Conservation (phyloP, 305 asterid genomes). For the Fraxinus greggii region DNA sequence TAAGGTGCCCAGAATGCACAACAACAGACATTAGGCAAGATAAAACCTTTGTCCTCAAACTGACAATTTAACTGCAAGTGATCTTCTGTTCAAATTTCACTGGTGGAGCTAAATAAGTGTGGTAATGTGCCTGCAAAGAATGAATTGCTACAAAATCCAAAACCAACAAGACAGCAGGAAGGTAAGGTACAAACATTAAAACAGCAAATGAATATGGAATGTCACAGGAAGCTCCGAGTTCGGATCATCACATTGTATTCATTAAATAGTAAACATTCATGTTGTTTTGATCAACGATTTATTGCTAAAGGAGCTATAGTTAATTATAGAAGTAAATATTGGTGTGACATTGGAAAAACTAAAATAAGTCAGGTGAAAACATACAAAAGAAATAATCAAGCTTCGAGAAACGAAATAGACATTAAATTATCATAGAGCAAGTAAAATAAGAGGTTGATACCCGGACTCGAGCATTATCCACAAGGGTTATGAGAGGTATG, state of each 20-base stretch:
- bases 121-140: slow-evolving; percentile 19
- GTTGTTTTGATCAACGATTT: not conserved
- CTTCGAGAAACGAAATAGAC: not conserved
- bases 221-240: not conserved
- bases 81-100: slow-evolving; percentile 22
- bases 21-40: slow-evolving; percentile 19
- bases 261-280: not conserved
- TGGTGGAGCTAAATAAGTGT: slow-evolving; percentile 21
- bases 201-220: not conserved
- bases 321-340: not conserved
- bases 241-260: not conserved
- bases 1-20: slow-evolving; percentile 26
- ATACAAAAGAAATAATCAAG: not conserved
- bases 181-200: not conserved
- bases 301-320: not conserved
- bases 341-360: not conserved
- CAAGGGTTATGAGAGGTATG: slow-evolving; percentile 83
- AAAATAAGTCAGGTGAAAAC: not conserved
- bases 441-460: slow-evolving; percentile 31
- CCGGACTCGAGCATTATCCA: slow-evolving; percentile 91
- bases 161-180: not conserved
- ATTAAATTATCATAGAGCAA: slow-evolving; percentile 2
- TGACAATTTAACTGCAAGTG: slow-evolving; percentile 30
- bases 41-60: slow-evolving; percentile 10
- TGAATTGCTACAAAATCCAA: slow-evolving; percentile 4